Conservation (phyloP, 352 stramenopile genomes). For the Pseudoperonospora humuli region DNA sequence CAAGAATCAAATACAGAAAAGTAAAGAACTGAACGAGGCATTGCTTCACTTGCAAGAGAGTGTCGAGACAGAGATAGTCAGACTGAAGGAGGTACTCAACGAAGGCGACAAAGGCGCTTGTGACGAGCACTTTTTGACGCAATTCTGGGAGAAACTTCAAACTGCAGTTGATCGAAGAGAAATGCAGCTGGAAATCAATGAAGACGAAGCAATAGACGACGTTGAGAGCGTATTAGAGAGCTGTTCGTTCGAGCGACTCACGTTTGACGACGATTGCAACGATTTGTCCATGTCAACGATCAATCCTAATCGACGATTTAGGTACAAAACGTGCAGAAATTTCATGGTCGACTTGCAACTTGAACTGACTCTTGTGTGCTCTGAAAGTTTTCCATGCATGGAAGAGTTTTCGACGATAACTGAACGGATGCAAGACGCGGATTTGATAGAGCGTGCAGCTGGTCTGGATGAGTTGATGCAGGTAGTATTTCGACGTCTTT, state of each 20-base stretch:
- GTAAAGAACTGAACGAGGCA: slow-evolving; percentile 6
- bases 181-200: slow-evolving; percentile 2
- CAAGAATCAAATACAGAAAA: slow-evolving; percentile 3
- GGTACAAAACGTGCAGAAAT: slow-evolving; percentile 12
- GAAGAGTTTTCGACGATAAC: slow-evolving; percentile 32
- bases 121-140: slow-evolving; percentile 12
- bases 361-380: neutral
- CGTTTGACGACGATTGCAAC: slow-evolving; percentile 35
- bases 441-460: slow-evolving; percentile 4
- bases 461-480: slow-evolving; percentile 30
- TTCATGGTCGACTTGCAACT: neutral
- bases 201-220: slow-evolving; percentile 2
- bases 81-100: slow-evolving; percentile 4
- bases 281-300: slow-evolving; percentile 31
- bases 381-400: slow-evolving; percentile 30
- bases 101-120: neutral
- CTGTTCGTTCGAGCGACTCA: slow-evolving; percentile 32
- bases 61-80: slow-evolving; percentile 3
- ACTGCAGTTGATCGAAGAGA: neutral
- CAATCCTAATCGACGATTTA: too few relatives aligned
- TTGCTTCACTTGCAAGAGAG: slow-evolving; percentile 10
- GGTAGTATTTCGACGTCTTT: slow-evolving; percentile 9
- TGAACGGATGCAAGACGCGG: slow-evolving; percentile 15
- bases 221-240: slow-evolving; percentile 8
- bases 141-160: slow-evolving; percentile 19